Base-by-base conservation (phyloP, 2,329 filamentous ascomycete species). In the Penicillium sp. region DNA sequence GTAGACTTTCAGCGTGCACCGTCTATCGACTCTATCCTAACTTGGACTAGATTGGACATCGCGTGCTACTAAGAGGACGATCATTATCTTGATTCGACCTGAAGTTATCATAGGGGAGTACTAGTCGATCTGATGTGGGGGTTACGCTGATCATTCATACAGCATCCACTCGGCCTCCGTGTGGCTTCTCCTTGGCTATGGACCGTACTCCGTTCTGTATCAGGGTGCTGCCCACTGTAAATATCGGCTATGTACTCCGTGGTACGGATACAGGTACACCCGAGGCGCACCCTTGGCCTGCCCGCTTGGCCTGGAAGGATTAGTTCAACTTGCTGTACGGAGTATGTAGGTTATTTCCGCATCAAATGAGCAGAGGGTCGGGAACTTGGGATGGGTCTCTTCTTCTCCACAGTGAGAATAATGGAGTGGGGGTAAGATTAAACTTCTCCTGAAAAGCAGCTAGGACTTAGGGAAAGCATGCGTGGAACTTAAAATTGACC, bases 1-100 rank as follows among this genome's bases (percentile, higher is more conserved):
- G n/a, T 38, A n/a, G 45, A 25, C 38, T 30, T 50, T 19, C 22
- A 41, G 37, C 22, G 47, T 46, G 27, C 46, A 31, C 35, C 39
- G 34, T 47, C 18, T 12, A 22, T 22, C 5, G n/a, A 22, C 19
- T 22, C 16, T n/a, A n/a, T n/a, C 12, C 16, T 41, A 16, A 13
- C 12, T 14, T 9, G 16, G 31, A 41, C 45, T 44, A 44, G 22
- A 14, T 4, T 28, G 22, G 11, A n/a, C 11, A 12, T 35, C 29
- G 18, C 5, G 29, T 30, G 3, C 12, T 13, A 31, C 36, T 12
- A 39, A 46, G 30, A 29, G 12, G 36, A 36, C 36, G 29, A 50
- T 50, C 42, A 19, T 13, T 19, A 46, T 50, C 36, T 46, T 40
- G 12, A 31, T 18, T 35, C n/a, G n/a, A n/a, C n/a, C n/a, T n/a